These are phyloP conservation scores for Fusarium sororula DNA, from an alignment of 2,329 filamentous ascomycete genomes.

Conservation along the genomic window DNA sequence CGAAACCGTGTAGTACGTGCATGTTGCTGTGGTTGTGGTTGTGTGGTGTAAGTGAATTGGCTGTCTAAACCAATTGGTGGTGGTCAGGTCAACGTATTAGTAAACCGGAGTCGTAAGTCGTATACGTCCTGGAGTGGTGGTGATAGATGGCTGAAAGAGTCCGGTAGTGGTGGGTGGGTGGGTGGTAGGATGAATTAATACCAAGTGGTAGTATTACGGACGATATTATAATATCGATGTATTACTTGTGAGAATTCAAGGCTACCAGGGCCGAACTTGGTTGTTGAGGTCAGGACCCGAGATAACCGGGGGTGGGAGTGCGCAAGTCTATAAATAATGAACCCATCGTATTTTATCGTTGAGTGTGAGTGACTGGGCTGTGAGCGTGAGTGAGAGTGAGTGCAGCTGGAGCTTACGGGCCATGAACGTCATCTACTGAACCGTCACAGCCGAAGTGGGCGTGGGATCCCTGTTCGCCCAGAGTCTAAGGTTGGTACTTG, in stretches of 20 bases:
- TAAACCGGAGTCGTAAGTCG: background rate
- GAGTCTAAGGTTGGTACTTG: slow-evolving; percentile 5
- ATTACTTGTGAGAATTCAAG: slow-evolving; percentile 21
- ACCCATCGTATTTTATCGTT: slow-evolving; percentile 21
- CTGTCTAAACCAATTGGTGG: background rate
- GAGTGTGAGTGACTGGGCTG: background rate
- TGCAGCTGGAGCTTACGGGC: slow-evolving; percentile 17
- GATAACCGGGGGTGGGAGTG: slow-evolving; percentile 27
- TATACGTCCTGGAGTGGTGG: background rate
- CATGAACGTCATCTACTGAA: slow-evolving; percentile 33
- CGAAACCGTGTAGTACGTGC: slow-evolving; percentile 51
- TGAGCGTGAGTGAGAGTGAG: background rate
- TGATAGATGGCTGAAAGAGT: background rate
- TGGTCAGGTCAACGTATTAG: background rate
- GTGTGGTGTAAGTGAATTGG: background rate
- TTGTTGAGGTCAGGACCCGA: slow-evolving; percentile 4
- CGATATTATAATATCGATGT: slow-evolving; percentile 23
- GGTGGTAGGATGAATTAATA: slow-evolving; percentile 12
- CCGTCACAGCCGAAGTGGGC: slow-evolving; percentile 34
- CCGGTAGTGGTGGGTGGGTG: background rate
- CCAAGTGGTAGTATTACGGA: slow-evolving; percentile 3
- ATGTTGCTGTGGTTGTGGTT: slow-evolving; percentile 36
- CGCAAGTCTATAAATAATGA: slow-evolving; percentile 37
- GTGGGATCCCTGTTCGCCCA: background rate
- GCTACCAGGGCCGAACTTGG: slow-evolving; percentile 23